Conservation (phyloP, 768 basidiomycete species). For the Glaciozyma antarctica region DNA sequence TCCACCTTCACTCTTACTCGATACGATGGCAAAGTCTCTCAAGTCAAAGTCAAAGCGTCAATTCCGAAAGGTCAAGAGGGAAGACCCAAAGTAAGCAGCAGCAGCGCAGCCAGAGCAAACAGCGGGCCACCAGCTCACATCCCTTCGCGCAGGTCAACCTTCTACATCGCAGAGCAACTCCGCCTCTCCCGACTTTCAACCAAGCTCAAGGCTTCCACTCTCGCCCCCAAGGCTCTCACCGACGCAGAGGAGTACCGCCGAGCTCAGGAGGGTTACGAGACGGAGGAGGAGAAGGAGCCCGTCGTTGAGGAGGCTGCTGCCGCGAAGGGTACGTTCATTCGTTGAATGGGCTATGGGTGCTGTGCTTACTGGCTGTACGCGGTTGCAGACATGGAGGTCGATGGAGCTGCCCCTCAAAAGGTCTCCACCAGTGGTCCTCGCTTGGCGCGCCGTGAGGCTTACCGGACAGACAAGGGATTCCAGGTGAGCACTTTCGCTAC, state of each 20-base stretch:
- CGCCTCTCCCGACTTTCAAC: conserved; percentile 16
- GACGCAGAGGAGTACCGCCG: conserved; percentile 28
- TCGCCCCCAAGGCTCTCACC: conserved; percentile 24
- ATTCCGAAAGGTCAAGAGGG: conserved; percentile 21
- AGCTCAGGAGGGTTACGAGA: conserved; percentile 28
- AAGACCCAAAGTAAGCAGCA: conserved; percentile 17
- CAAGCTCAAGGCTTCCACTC: conserved; percentile 9
- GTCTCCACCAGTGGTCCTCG: conserved; percentile 40
- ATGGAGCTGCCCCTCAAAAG: conserved; percentile 28
- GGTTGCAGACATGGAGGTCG: conserved; percentile 14
- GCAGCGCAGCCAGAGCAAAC: neutral
- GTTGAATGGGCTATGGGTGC: neutral
- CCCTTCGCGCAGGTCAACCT: conserved; percentile 16
- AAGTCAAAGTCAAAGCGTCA: conserved; percentile 14
- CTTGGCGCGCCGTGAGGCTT: conserved; percentile 37
- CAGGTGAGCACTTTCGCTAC: neutral
- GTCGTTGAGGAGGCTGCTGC: neutral
- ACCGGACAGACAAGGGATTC: conserved; percentile 38
- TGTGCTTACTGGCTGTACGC: neutral
- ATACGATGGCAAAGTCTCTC: conserved; percentile 20
- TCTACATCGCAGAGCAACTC: conserved; percentile 21
- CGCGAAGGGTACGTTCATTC: neutral
- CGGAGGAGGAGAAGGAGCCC: conserved; percentile 18
- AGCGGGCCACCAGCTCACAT: neutral
- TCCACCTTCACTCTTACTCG: neutral